Evolutionary conservation across 805 yeast genomes (phyloP), one percentile per base, ranked within the genome.

Genomic region (Yamadazyma takamatsuzukensis): DNA sequence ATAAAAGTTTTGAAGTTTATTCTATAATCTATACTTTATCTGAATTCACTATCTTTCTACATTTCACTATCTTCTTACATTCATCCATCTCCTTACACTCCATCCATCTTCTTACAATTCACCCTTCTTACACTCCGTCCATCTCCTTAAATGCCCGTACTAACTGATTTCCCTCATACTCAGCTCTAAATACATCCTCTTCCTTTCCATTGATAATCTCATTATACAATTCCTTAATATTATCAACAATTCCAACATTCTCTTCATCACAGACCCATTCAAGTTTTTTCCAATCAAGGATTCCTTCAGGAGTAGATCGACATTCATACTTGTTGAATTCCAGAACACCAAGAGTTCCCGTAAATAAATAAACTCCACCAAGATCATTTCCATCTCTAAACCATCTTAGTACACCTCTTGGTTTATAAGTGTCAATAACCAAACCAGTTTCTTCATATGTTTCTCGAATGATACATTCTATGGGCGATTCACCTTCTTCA

Each of bases 401-500:
- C 72, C 72, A 67, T 18, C 46, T 41, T 38, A 66, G 45, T 6
- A 55, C 54, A 3, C 72, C 72, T 22, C 69, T 44, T 13, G 53
- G 36, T 27, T 36, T 27, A 34, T 45, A 65, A 26, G 52, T 53
- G 1, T 53, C 48, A 13, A 65, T 32, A 8, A 22, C 9, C 15
- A 67, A 47, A 2, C 67, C 70, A 2, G 72, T 64, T 42, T 67
- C 72, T 44, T 67, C 72, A 15, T 39, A 18, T 0, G 71, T 56
- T 39, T 67, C 72, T 29, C 72, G 37, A 5, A 59, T 53, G 13
- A 67, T 66, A 34, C 72, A 64, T n/a, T 57, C 56, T 22, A 50
- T 36, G 1, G 70, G 63, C 2, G 59, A 40, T 40, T 67, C 72
- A 12, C 36, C 44, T 0, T 41, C 33, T 21, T 63, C 64, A 12